phyloP scores from a whole-genome alignment of 805 yeast species.

The Barnettozyma californica region DNA sequence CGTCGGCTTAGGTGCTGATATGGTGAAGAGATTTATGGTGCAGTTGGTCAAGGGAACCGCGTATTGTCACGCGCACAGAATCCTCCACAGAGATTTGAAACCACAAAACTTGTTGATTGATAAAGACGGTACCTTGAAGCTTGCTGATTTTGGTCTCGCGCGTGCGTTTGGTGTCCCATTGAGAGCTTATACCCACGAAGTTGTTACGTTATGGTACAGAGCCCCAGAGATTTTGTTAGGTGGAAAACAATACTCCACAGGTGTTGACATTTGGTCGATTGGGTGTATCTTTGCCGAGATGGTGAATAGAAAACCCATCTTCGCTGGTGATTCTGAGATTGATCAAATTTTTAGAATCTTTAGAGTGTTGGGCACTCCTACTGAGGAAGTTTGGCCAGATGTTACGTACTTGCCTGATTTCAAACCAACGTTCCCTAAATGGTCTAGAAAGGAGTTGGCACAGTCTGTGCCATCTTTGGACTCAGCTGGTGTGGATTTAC shows the following conservation, averaged over 20 bases:
- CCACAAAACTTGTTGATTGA: slow-evolving; percentile 94
- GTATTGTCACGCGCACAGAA: slow-evolving; percentile 92
- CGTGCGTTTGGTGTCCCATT: slow-evolving; percentile 97
- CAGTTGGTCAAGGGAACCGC: slow-evolving; percentile 88
- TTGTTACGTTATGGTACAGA: slow-evolving; percentile 95
- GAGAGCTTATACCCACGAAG: slow-evolving; percentile 96
- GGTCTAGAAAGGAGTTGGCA: slow-evolving; percentile 71
- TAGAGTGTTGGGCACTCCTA: slow-evolving; percentile 90
- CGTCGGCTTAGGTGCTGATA: slow-evolving; percentile 78
- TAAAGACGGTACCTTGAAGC: slow-evolving; percentile 89
- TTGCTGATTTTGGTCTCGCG: slow-evolving; percentile 93
- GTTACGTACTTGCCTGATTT: slow-evolving; percentile 87
- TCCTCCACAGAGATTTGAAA: slow-evolving; percentile 90
- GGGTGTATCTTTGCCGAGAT: slow-evolving; percentile 98
- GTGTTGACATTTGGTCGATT: slow-evolving; percentile 98
- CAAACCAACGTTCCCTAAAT: slow-evolving; percentile 88
- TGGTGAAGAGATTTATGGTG: slow-evolving; percentile 90
- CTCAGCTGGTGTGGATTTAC: slow-evolving; percentile 74
- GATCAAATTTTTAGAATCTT: slow-evolving; percentile 95
- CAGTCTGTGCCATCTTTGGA: slow-evolving; percentile 75
- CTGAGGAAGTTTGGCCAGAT: slow-evolving; percentile 91
- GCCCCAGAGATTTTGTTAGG: slow-evolving; percentile 95
- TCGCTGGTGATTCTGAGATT: slow-evolving; percentile 97
- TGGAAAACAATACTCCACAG: slow-evolving; percentile 95
- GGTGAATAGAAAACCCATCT: slow-evolving; percentile 91